Evolutionary conservation across 495 filamentous ascomycete species (phyloP).

Genomic region (Letharia columbiana): DNA sequence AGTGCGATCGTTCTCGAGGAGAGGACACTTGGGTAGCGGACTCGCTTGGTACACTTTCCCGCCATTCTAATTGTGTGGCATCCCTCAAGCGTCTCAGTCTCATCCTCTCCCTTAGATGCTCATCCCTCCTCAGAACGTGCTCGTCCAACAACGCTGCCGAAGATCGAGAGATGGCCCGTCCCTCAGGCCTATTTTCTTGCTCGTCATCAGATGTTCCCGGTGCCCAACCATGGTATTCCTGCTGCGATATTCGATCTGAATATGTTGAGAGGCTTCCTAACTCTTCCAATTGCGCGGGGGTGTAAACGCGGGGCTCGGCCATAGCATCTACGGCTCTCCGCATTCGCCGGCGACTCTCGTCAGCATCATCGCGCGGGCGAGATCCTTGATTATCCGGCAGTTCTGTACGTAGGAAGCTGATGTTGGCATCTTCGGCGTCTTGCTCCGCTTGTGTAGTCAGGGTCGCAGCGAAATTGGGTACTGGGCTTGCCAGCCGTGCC

Average conservation of each 20-base stretch:
- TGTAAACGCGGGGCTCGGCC: constrained; percentile 16
- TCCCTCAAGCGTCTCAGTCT: constrained; percentile 19
- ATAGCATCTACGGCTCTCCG: constrained; percentile 15
- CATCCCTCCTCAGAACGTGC: constrained; percentile 68
- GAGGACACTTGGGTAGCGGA: constrained; percentile 6
- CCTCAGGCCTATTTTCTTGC: constrained; percentile 27
- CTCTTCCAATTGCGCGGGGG: constrained; percentile 18
- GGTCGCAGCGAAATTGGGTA: constrained; percentile 40
- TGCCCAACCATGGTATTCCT: constrained; percentile 47
- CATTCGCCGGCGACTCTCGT: constrained; percentile 11
- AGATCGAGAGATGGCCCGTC: constrained; percentile 49
- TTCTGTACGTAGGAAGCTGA: constrained; percentile 48
- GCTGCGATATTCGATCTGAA: constrained; percentile 12
- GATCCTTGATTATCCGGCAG: constrained; percentile 14
- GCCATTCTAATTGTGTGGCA: constrained; percentile 7
- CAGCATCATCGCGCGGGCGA: not conserved
- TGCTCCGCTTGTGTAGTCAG: constrained; percentile 41
- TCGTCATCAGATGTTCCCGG: constrained; percentile 47
- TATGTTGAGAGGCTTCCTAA: constrained; percentile 15
- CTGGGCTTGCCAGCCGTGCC: constrained; percentile 37
- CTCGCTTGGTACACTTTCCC: constrained; percentile 10
- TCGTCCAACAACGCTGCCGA: constrained; percentile 58
- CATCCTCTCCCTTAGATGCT: constrained; percentile 18
- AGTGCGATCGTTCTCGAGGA: constrained; percentile 12
- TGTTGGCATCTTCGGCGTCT: constrained; percentile 50